Conservation (phyloP, 2,329 filamentous ascomycete genomes). For the Cercospora sp. region DNA sequence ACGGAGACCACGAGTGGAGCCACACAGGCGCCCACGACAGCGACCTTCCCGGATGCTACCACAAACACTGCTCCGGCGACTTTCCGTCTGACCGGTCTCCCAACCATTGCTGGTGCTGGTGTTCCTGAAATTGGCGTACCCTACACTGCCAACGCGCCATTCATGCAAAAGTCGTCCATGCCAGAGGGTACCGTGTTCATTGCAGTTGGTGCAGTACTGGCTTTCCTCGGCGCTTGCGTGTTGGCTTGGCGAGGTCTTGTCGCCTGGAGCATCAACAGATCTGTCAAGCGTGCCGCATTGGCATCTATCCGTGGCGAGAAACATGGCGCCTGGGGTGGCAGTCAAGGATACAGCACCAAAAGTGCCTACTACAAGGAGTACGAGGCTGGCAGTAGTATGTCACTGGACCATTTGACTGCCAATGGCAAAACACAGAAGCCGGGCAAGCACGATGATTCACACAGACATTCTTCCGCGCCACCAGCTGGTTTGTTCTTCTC, state of each 20-base stretch:
- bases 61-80: conserved; percentile 29
- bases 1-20: conserved; percentile 28
- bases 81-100: conserved; percentile 46
- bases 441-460: conserved; percentile 29
- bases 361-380: conserved; percentile 44
- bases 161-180: conserved; percentile 81
- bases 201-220: conserved; percentile 83
- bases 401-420: conserved; percentile 53
- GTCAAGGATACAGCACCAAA: conserved; percentile 21
- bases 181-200: conserved; percentile 98
- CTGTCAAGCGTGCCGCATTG: conserved; percentile 80
- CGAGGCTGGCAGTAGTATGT: conserved; percentile 55
- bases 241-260: conserved; percentile 85
- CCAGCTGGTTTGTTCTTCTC: conserved; percentile 89
- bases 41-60: conserved; percentile 24
- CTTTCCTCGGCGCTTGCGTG: conserved; percentile 76
- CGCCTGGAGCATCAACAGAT: conserved; percentile 87
- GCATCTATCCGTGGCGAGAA: conserved; percentile 58
- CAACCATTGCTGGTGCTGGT: conserved; percentile 57
- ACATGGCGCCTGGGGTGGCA: conserved; percentile 38
- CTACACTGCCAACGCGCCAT: conserved; percentile 80
- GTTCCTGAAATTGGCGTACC: conserved; percentile 75
- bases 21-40: conserved; percentile 16
- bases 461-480: conserved; percentile 49
- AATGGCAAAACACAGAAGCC: conserved; percentile 42